These are phyloP conservation scores for Phoenix dactylifera DNA, from an alignment of 176 grass and related monocot genomes.

Conservation along the genomic window DNA sequence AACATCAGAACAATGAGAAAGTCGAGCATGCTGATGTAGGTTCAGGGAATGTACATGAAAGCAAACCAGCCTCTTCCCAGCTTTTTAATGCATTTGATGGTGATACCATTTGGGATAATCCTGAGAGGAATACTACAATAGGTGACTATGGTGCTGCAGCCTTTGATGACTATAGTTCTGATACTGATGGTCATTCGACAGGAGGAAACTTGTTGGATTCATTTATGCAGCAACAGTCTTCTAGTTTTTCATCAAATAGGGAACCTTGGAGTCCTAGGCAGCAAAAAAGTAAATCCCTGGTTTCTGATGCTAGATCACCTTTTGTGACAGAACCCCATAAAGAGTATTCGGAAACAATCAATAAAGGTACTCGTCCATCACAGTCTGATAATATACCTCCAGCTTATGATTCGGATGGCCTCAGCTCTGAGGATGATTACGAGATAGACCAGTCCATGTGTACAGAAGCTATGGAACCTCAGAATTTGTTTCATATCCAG, in stretches of 20 bases:
- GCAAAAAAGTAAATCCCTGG: slow-evolving; percentile 32
- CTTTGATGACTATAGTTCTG: slow-evolving; percentile 71
- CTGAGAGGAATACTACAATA: slow-evolving; percentile 17
- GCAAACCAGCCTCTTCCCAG: slow-evolving; percentile 18
- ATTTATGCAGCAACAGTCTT: slow-evolving; percentile 32
- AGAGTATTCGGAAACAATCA: slow-evolving; percentile 30
- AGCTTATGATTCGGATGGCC: slow-evolving; percentile 70
- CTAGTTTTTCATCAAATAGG: slow-evolving; percentile 16
- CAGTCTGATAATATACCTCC: slow-evolving; percentile 32
- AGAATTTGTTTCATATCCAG: slow-evolving; percentile 4
- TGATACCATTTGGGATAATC: slow-evolving; percentile 23
- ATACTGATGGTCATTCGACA: slow-evolving; percentile 30
- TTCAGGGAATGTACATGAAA: too few species aligned
- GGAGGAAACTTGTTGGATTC: slow-evolving; percentile 40
- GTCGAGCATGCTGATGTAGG: too few species aligned
- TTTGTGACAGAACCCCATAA: slow-evolving; percentile 22
- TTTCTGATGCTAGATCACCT: slow-evolving; percentile 25
- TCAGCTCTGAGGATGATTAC: slow-evolving; percentile 45
- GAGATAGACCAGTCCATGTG: slow-evolving; percentile 16
- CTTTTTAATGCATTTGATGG: slow-evolving; percentile 19
- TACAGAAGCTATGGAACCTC: slow-evolving; percentile 19
- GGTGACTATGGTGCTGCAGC: slow-evolving; percentile 23
- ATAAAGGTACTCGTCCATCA: slow-evolving; percentile 19
- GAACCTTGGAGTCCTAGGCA: slow-evolving; percentile 28
- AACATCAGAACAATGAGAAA: not conserved